phyloP scores from a whole-genome alignment of 1,139 yeast species.

The Lodderomyces beijingensis region DNA sequence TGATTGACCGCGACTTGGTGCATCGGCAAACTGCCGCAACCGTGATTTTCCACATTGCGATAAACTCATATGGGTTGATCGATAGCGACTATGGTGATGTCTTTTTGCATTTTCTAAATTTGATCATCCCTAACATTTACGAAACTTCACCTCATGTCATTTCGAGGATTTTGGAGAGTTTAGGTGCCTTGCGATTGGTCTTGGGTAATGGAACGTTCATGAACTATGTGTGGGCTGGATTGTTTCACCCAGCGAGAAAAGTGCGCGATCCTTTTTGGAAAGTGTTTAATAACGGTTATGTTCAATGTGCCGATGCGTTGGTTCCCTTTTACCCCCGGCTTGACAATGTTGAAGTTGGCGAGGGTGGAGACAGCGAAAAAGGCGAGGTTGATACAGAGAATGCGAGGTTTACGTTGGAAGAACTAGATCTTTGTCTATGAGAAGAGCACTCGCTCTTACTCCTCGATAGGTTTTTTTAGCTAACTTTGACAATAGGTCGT shows the following conservation, averaged over 20 bases:
- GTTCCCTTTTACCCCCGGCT: slow-evolving; percentile 79
- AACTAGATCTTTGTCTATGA: slow-evolving; percentile 33
- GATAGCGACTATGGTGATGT: slow-evolving; percentile 65
- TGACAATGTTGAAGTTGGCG: slow-evolving; percentile 20
- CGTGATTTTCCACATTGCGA: slow-evolving; percentile 76
- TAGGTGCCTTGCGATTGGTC: slow-evolving; percentile 69
- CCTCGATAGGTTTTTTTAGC: too few species aligned
- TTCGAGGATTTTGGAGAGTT: slow-evolving; percentile 71
- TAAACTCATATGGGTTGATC: slow-evolving; percentile 74
- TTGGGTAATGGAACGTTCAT: slow-evolving; percentile 73
- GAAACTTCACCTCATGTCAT: slow-evolving; percentile 97
- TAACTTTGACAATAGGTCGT: too few species aligned
- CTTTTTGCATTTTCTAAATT: slow-evolving; percentile 64
- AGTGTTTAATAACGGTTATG: slow-evolving; percentile 70
- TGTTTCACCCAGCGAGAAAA: slow-evolving; percentile 89
- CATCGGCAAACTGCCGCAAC: slow-evolving; percentile 96
- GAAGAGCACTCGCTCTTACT: too few species aligned
- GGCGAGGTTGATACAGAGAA: slow-evolving; percentile 4
- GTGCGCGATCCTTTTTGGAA: slow-evolving; percentile 88
- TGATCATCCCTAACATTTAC: slow-evolving; percentile 77
- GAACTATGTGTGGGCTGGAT: slow-evolving; percentile 81
- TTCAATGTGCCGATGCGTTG: slow-evolving; percentile 68
- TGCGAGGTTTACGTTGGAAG: slow-evolving; percentile 26
- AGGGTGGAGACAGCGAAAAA: slow-evolving; percentile 11
- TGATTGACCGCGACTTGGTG: slow-evolving; percentile 86